Percentiles rank a stretch among this genome's conserved stretches.
Evolutionary conservation across 148 eudicot species (phyloP).

Genomic region (Drosera capensis): DNA sequence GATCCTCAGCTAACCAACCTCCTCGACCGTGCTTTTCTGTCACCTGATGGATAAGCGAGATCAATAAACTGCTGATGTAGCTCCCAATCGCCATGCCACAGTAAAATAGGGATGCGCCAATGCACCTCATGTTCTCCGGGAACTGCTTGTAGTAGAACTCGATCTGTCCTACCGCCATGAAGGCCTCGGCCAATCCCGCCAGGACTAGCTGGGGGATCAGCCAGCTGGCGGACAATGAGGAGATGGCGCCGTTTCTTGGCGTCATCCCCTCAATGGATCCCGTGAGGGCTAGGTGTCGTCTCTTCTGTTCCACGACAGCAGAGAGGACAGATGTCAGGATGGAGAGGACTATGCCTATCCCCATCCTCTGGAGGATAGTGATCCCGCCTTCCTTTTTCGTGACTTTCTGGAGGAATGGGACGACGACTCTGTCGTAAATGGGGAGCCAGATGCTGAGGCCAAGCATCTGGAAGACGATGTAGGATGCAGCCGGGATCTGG

Average conservation of each 20-base stretch:
- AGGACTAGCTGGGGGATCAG: constrained; percentile 39
- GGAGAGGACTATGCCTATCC: constrained; percentile 48
- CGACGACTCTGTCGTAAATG: constrained; percentile 44
- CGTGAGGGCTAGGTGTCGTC: constrained; percentile 38
- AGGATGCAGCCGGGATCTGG: constrained; percentile 60
- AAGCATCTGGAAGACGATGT: constrained; percentile 49
- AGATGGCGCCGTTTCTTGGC: constrained; percentile 35
- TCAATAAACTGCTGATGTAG: constrained; percentile 48
- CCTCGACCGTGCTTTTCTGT: constrained; percentile 21
- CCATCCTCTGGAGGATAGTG: constrained; percentile 66
- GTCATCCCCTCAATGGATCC: constrained; percentile 24
- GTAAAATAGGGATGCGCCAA: constrained; percentile 56
- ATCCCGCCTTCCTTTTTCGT: constrained; percentile 58
- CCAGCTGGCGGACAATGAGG: constrained; percentile 69
- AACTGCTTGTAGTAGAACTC: constrained; percentile 92
- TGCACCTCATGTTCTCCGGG: constrained; percentile 89
- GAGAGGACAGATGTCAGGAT: constrained; percentile 31
- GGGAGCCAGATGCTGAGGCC: constrained; percentile 34
- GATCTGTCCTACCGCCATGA: constrained; percentile 43
- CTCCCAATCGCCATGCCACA: constrained; percentile 54
- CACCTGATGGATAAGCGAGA: constrained; percentile 36
- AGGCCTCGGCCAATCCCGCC: constrained; percentile 63
- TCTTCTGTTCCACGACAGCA: constrained; percentile 34
- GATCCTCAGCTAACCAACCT: constrained; percentile 64
- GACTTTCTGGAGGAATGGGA: constrained; percentile 34